phyloP scores from a whole-genome alignment of 352 stramenopile species.

The Globisporangium nunn region DNA sequence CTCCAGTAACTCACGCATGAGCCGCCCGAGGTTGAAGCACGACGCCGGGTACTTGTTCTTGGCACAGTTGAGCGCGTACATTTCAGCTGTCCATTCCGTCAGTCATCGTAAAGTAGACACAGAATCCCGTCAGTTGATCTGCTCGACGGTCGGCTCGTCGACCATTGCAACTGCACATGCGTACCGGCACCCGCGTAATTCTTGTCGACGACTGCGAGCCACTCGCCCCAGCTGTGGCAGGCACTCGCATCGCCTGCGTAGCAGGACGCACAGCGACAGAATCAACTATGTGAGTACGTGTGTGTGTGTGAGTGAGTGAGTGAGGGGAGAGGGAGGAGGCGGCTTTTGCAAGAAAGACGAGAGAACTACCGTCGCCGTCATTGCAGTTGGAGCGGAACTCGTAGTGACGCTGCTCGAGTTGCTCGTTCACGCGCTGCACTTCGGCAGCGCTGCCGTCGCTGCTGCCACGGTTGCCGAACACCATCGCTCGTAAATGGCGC shows the following conservation, averaged over 20 bases:
- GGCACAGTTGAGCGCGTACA: constrained; percentile 81
- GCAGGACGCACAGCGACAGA: neutral
- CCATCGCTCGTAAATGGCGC: constrained; percentile 15
- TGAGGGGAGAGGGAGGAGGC: too few species aligned
- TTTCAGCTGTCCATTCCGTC: constrained; percentile 29
- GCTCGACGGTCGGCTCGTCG: too few species aligned
- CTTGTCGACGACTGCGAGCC: constrained; percentile 82
- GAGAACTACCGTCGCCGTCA: constrained; percentile 44
- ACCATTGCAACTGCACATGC: neutral
- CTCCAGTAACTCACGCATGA: constrained; percentile 45
- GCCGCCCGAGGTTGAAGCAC: constrained; percentile 82
- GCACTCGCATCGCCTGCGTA: constrained; percentile 57
- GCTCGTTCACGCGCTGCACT: constrained; percentile 72
- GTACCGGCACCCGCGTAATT: constrained; percentile 71
- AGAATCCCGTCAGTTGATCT: too few species aligned
- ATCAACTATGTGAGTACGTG: neutral
- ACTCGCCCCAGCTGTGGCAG: constrained; percentile 85
- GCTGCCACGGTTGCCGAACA: constrained; percentile 12
- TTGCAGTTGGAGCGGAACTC: constrained; percentile 87
- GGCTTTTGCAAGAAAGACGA: neutral
- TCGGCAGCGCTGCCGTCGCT: constrained; percentile 45
- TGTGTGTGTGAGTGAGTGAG: neutral
- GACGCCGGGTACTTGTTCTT: constrained; percentile 78
- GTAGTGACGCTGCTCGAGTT: constrained; percentile 81
- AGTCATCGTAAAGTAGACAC: too few species aligned